phyloP scores from a whole-genome alignment of 257 asterid species.

The Hygrophila difformis region DNA sequence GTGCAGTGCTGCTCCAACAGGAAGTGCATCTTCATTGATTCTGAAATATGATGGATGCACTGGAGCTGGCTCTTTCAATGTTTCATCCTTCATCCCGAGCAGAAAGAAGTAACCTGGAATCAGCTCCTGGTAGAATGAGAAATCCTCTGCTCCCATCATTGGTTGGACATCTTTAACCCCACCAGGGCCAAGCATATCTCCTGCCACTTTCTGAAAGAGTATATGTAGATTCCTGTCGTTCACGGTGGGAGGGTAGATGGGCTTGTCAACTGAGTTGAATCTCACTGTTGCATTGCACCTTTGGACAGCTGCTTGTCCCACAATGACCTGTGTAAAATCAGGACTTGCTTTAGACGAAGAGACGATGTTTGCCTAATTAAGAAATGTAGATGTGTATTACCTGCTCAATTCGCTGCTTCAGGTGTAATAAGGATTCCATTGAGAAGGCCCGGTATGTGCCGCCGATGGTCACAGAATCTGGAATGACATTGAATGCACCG shows the following conservation, averaged over 20 bases:
- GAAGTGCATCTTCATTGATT: slow-evolving; percentile 62
- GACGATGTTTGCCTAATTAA: neutral
- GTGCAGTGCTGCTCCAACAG: slow-evolving; percentile 90
- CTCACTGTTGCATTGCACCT: slow-evolving; percentile 77
- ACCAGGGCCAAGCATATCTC: slow-evolving; percentile 47
- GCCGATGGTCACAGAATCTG: slow-evolving; percentile 85
- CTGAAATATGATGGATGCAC: slow-evolving; percentile 67
- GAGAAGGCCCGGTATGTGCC: slow-evolving; percentile 94
- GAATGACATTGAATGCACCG: slow-evolving; percentile 83
- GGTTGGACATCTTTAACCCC: slow-evolving; percentile 51
- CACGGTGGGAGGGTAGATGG: slow-evolving; percentile 70
- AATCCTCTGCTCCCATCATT: slow-evolving; percentile 84
- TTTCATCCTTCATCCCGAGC: slow-evolving; percentile 56
- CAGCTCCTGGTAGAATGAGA: slow-evolving; percentile 60
- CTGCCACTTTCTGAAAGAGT: slow-evolving; percentile 48
- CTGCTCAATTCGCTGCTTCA: slow-evolving; percentile 71
- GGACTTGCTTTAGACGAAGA: no score
- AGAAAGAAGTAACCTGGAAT: slow-evolving; percentile 78
- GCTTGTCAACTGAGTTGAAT: slow-evolving; percentile 30
- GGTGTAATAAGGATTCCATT: slow-evolving; percentile 48
- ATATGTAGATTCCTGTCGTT: slow-evolving; percentile 50
- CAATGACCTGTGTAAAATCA: slow-evolving; percentile 42
- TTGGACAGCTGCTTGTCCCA: slow-evolving; percentile 79
- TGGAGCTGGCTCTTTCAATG: slow-evolving; percentile 24
- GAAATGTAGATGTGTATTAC: slow-evolving; percentile 23